phyloP scores from a whole-genome alignment of 352 stramenopile species.

The Globisporangium polare region DNA sequence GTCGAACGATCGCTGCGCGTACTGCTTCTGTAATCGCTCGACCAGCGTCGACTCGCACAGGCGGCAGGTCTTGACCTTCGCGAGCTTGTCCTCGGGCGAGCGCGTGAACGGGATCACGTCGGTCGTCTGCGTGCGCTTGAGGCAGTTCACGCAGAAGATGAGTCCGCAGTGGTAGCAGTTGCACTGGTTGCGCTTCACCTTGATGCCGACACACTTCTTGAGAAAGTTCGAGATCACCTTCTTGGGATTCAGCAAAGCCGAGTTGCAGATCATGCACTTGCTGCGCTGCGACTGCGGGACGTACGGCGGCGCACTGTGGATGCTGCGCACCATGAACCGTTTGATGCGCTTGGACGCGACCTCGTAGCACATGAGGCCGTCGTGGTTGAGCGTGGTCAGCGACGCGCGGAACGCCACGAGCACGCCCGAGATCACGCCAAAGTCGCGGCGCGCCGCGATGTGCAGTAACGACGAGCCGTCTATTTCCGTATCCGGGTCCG shows the following conservation, averaged over 20 bases:
- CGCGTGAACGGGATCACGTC: slow-evolving; percentile 58
- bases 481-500: slow-evolving; percentile 55
- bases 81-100: slow-evolving; percentile 44
- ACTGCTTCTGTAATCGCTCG: slow-evolving; percentile 52
- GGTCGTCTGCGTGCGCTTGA: slow-evolving; percentile 38
- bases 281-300: slow-evolving; percentile 46
- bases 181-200: slow-evolving; percentile 43
- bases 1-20: slow-evolving; percentile 49
- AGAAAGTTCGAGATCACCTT: slow-evolving; percentile 54
- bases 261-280: slow-evolving; percentile 77
- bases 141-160: slow-evolving; percentile 65
- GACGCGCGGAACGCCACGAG: slow-evolving; percentile 63
- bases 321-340: slow-evolving; percentile 65
- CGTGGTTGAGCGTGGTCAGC: slow-evolving; percentile 53
- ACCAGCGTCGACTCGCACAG: slow-evolving; percentile 57
- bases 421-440: slow-evolving; percentile 48
- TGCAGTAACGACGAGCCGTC: slow-evolving; percentile 65
- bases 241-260: slow-evolving; percentile 38
- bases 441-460: slow-evolving; percentile 43
- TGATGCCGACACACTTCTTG: slow-evolving; percentile 44
- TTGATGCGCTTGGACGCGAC: slow-evolving; percentile 60
- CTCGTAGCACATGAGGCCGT: slow-evolving; percentile 78
- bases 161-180: slow-evolving; percentile 85
- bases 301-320: slow-evolving; percentile 42
- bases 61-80: slow-evolving; percentile 58